A percentile compares a stretch with the other conserved stretches of the same genome.
These are phyloP conservation scores for Penstemon eatonii DNA, from an alignment of 257 asterid genomes.

Conservation along the genomic window DNA sequence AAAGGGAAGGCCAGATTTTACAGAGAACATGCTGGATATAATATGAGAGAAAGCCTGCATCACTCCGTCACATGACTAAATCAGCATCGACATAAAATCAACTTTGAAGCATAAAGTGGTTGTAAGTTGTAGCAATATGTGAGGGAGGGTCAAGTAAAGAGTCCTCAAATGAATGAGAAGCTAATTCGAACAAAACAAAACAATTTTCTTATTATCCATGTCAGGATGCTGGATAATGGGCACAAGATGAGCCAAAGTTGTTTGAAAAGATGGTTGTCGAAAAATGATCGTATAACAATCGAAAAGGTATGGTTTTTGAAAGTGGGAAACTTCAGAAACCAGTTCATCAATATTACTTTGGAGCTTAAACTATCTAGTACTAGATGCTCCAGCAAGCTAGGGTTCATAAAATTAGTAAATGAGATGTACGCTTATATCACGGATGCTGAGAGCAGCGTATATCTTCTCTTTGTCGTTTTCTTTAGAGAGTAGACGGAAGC, in stretches of 20 bases:
- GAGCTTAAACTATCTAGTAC: not conserved
- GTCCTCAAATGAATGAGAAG: not conserved
- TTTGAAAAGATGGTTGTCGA: not conserved
- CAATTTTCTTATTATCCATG: not conserved
- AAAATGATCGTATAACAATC: not conserved
- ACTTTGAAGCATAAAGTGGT: not conserved
- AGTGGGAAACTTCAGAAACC: not conserved
- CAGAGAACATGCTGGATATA: not conserved
- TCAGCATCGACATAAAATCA: not conserved
- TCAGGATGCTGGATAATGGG: not conserved
- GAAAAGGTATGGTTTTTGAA: not conserved
- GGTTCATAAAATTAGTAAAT: constrained; percentile 17
- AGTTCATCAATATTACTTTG: not conserved
- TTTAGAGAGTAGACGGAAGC: not conserved
- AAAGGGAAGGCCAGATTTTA: not conserved
- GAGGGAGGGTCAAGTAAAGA: not conserved
- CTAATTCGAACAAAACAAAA: not conserved
- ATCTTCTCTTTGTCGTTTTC: constrained; percentile 25
- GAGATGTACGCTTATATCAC: constrained; percentile 1
- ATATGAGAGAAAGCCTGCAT: not conserved
- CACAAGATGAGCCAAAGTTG: constrained; percentile 2
- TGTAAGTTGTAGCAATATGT: not conserved
- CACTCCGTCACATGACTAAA: not conserved
- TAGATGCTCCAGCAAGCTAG: constrained; percentile 2
- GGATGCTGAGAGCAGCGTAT: constrained; percentile 14